phyloP scores from a whole-genome alignment of 345 rosid genomes.

The Eutrema heterophyllum region DNA sequence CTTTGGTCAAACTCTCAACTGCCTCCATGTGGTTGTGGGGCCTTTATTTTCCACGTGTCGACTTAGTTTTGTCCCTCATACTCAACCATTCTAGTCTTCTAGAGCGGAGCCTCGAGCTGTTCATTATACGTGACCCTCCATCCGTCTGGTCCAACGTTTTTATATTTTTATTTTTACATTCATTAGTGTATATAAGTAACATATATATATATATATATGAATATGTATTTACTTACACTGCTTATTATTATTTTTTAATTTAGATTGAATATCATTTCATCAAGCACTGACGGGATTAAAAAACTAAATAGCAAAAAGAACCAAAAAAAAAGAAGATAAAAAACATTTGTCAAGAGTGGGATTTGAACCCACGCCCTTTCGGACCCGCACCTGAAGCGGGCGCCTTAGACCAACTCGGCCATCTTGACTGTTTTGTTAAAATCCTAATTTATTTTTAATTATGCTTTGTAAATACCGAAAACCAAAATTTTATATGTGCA shows the following conservation, averaged over 20 bases:
- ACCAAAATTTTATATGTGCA: no score
- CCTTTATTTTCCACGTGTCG: neutral
- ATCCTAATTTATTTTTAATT: no score
- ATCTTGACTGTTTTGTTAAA: slow-evolving; percentile 47
- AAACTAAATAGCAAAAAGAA: neutral
- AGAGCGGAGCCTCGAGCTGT: neutral
- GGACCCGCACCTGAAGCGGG: slow-evolving; percentile 92
- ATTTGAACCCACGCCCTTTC: slow-evolving; percentile 96
- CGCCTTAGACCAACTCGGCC: slow-evolving; percentile 99
- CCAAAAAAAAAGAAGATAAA: no score
- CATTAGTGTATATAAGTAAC: no score
- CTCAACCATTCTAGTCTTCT: neutral
- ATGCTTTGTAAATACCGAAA: no score
- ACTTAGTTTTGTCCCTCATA: neutral
- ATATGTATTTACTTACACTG: no score
- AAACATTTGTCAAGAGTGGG: slow-evolving; percentile 98
- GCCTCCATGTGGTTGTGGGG: slow-evolving; percentile 24
- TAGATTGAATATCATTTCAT: neutral
- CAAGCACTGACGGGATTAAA: neutral
- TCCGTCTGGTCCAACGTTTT: neutral
- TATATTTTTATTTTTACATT: neutral
- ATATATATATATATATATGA: no score
- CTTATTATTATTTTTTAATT: neutral
- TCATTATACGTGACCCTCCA: neutral
- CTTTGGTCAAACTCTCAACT: slow-evolving; percentile 25